Conservation (phyloP, 2,329 filamentous ascomycete genomes). For the Pseudopithomyces chartarum region DNA sequence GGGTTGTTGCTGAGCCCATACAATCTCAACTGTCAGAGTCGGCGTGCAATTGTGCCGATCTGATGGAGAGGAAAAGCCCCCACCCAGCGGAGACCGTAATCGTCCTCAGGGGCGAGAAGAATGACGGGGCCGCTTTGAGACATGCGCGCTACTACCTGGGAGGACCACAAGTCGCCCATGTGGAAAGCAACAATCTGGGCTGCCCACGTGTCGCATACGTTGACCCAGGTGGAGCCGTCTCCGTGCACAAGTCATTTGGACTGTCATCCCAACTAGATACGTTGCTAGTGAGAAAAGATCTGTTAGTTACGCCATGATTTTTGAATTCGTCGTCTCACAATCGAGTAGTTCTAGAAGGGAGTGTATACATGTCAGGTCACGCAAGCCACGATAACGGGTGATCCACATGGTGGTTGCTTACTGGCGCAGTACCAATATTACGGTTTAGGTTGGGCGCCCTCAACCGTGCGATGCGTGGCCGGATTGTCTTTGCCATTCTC, state of each 20-base stretch:
- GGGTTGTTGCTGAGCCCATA: slow-evolving; percentile 15
- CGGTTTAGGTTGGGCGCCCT: slow-evolving; percentile 25
- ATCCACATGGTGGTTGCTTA: slow-evolving; percentile 34
- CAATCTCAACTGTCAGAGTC: slow-evolving; percentile 35
- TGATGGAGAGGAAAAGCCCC: slow-evolving; percentile 7
- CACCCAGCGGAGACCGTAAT: slow-evolving; percentile 11
- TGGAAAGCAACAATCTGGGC: slow-evolving; percentile 9
- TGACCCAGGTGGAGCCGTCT: slow-evolving; percentile 7
- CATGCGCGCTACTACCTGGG: slow-evolving; percentile 15
- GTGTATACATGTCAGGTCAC: slow-evolving; percentile 19
- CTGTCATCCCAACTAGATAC: too few species aligned
- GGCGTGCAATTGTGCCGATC: slow-evolving; percentile 26
- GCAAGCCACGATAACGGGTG: slow-evolving; percentile 42
- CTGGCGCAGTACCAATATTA: slow-evolving; percentile 34
- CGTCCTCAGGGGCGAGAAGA: slow-evolving; percentile 22
- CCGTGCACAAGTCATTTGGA: background rate
- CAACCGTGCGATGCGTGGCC: slow-evolving; percentile 13
- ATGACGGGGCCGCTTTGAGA: slow-evolving; percentile 24
- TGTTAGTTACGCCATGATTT: background rate
- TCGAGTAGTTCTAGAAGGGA: slow-evolving; percentile 34
- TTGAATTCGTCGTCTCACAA: background rate
- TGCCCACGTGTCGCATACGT: slow-evolving; percentile 7
- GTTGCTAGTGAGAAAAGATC: background rate
- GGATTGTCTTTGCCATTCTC: slow-evolving; percentile 17
- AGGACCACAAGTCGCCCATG: slow-evolving; percentile 19